These are phyloP conservation scores for Pseudoneurospora amorphoporcata DNA, from an alignment of 495 filamentous ascomycete genomes.

Conservation along the genomic window DNA sequence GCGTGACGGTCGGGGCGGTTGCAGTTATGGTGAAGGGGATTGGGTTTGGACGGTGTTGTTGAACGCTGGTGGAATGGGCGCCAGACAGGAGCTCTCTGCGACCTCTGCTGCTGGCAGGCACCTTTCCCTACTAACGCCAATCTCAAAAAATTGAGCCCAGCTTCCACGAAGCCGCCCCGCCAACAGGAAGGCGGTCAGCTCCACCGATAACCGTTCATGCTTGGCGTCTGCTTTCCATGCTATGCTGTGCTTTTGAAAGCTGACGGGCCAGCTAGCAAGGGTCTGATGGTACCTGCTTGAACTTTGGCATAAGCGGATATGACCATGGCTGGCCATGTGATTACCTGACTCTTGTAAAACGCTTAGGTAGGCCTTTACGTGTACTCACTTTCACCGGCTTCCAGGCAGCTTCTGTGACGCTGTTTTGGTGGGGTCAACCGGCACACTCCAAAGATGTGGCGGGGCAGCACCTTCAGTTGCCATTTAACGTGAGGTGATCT, in stretches of 20 bases:
- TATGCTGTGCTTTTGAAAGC: background rate
- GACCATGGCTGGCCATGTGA: background rate
- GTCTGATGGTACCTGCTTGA: background rate
- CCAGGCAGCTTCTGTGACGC: background rate
- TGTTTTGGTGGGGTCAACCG: background rate
- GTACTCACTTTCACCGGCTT: background rate
- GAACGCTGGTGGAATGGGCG: background rate
- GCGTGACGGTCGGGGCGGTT: background rate
- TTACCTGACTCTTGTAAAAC: background rate
- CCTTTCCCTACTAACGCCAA: slow-evolving; percentile 15
- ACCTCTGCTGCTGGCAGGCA: slow-evolving; percentile 15
- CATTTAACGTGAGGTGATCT: background rate
- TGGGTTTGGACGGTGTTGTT: background rate
- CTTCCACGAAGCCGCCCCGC: slow-evolving; percentile 4
- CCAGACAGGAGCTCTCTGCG: background rate
- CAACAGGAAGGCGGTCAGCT: background rate
- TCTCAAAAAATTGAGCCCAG: slow-evolving; percentile 23
- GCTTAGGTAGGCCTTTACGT: background rate
- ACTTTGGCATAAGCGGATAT: background rate
- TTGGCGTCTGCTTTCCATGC: background rate
- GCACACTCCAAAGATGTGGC: background rate
- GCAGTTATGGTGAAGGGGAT: slow-evolving; percentile 2
- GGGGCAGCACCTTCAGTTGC: background rate
- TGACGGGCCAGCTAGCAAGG: background rate
- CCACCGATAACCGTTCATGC: background rate